phyloP scores from a whole-genome alignment of 176 grass and related monocot species.

The Ampelocalamus luodianensis region DNA sequence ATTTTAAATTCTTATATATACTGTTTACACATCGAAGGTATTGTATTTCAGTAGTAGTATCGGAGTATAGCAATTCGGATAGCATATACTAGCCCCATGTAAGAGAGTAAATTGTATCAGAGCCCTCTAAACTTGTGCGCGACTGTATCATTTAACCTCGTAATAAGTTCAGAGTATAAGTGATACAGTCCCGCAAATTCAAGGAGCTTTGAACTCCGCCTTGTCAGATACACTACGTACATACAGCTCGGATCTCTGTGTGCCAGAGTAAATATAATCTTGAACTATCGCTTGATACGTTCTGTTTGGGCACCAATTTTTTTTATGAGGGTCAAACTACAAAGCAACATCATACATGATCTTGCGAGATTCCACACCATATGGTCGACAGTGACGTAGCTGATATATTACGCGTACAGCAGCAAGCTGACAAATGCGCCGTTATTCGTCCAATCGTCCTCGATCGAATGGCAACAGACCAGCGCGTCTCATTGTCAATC shows the following conservation, averaged over 20 bases:
- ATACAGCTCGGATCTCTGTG: background rate
- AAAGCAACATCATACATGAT: background rate
- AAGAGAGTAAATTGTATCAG: too few relatives aligned
- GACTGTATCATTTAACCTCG: too few relatives aligned
- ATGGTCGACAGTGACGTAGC: constrained; percentile 16
- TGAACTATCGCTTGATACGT: background rate
- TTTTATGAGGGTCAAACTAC: background rate
- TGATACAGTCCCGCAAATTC: too few relatives aligned
- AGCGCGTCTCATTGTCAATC: constrained; percentile 37
- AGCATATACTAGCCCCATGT: background rate
- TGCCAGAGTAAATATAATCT: background rate
- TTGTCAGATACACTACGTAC: too few relatives aligned
- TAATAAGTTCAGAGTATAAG: too few relatives aligned
- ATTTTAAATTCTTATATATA: background rate
- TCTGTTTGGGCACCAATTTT: background rate
- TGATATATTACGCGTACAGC: background rate
- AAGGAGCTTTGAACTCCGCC: too few relatives aligned
- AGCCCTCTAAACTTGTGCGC: too few relatives aligned
- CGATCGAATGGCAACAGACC: background rate
- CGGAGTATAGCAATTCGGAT: background rate
- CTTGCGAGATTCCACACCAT: constrained; percentile 19
- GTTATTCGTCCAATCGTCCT: constrained; percentile 19
- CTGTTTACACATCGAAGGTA: background rate
- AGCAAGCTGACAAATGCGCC: constrained; percentile 42
- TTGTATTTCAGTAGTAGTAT: background rate